Evolutionary conservation across 305 asterid genomes (phyloP).

Genomic region (Fraxinus sp.): DNA sequence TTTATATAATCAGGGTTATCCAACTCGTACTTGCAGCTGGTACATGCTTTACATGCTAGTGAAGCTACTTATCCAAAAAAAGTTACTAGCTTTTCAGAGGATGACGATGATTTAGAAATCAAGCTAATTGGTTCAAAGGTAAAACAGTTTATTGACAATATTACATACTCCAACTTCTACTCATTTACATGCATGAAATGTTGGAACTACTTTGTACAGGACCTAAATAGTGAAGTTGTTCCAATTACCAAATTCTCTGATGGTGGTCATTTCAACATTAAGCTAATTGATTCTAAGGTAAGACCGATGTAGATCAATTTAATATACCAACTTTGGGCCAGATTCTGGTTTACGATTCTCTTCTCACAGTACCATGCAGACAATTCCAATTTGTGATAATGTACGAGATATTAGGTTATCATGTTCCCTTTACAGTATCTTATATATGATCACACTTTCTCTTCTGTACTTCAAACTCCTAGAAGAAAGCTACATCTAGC

Average conservation of each 20-base stretch:
- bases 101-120: slow-evolving; percentile 51
- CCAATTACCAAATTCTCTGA: slow-evolving; percentile 39
- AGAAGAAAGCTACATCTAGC: not conserved
- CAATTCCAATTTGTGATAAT: slow-evolving; percentile 24
- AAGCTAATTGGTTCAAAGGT: slow-evolving; percentile 54
- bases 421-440: slow-evolving; percentile 12
- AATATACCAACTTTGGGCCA: slow-evolving; percentile 19
- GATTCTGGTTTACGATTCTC: slow-evolving; percentile 37
- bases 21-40: slow-evolving; percentile 66
- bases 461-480: not conserved
- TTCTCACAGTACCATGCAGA: slow-evolving; percentile 32
- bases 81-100: slow-evolving; percentile 45
- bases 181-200: slow-evolving; percentile 22
- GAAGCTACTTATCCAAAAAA: slow-evolving; percentile 49
- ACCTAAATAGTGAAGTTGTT: slow-evolving; percentile 34
- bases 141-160: slow-evolving; percentile 15
- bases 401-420: slow-evolving; percentile 33
- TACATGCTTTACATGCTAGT: slow-evolving; percentile 53
- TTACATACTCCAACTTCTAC: slow-evolving; percentile 9
- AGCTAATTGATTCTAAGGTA: slow-evolving; percentile 39
- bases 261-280: slow-evolving; percentile 49
- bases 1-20: slow-evolving; percentile 32
- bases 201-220: slow-evolving; percentile 33
- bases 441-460: not conserved
- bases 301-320: not conserved